Evolutionary conservation across 306 rosid species (phyloP).

Genomic region (Quercus suber): DNA sequence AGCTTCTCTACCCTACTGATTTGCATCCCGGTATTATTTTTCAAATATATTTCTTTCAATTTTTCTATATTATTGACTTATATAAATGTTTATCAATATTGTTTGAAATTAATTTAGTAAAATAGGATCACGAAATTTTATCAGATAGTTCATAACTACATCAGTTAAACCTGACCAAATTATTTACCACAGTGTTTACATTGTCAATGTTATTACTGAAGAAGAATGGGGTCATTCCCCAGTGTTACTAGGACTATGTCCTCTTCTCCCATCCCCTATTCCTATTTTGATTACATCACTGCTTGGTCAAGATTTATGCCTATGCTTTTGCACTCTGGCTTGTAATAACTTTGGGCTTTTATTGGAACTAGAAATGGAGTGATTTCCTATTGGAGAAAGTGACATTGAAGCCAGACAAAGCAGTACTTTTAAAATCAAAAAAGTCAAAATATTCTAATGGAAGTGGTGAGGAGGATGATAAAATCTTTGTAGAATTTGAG

Average conservation of each 20-base stretch:
- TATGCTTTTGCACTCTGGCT: not conserved
- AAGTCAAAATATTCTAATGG: not conserved
- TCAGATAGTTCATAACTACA: not conserved
- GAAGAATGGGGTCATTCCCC: too few relatives aligned
- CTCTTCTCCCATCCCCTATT: too few relatives aligned
- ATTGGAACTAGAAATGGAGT: constrained; percentile 3
- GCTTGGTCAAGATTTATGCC: too few relatives aligned
- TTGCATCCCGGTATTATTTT: not conserved
- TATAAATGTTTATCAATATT: too few relatives aligned
- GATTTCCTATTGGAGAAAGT: not conserved
- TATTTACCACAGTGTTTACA: too few relatives aligned
- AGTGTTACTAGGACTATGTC: too few relatives aligned
- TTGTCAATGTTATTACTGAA: too few relatives aligned
- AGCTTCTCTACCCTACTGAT: not conserved
- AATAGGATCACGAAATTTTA: not conserved
- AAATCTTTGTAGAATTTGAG: constrained; percentile 18
- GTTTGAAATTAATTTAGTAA: not conserved
- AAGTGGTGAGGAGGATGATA: not conserved
- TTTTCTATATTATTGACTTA: not conserved
- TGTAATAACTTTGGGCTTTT: not conserved
- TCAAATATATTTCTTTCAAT: not conserved
- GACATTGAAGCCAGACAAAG: not conserved
- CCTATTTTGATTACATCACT: too few relatives aligned
- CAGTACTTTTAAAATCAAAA: not conserved
- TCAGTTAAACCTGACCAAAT: not conserved